Conservation (phyloP, 208 protist species). For the Leishmania gerbilli region DNA sequence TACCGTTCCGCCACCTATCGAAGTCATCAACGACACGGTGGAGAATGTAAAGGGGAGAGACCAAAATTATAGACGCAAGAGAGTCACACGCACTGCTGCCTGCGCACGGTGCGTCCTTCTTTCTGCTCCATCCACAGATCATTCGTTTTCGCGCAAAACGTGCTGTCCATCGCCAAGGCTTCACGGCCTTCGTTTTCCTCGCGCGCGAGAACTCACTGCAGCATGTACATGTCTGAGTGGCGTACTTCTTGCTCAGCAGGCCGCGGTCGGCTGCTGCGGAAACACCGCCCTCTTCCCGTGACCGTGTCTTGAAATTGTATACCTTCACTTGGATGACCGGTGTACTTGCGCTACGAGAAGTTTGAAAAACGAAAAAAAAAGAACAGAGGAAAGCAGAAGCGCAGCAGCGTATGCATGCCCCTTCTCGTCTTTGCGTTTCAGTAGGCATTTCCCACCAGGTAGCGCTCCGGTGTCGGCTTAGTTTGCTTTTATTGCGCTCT, state of each 20-base stretch:
- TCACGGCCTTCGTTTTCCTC: neutral
- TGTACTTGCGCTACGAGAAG: neutral
- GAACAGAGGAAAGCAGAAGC: neutral
- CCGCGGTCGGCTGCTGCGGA: neutral
- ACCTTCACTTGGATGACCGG: neutral
- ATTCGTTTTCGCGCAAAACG: neutral
- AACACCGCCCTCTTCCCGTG: neutral
- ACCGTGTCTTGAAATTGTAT: neutral
- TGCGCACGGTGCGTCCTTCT: neutral
- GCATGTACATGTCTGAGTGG: neutral
- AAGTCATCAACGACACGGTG: slow-evolving; percentile 18
- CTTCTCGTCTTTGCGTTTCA: neutral
- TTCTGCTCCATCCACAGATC: neutral
- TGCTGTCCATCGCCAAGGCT: neutral
- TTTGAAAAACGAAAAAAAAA: neutral
- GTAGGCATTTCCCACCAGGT: neutral
- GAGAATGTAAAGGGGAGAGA: slow-evolving; percentile 12
- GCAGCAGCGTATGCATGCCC: neutral
- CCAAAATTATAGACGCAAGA: neutral
- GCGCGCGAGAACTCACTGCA: neutral
- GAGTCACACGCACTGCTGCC: neutral
- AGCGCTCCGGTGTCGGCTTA: neutral
- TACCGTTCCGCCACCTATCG: slow-evolving; percentile 8
- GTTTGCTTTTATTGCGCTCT: slow-evolving; percentile 18
- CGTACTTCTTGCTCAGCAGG: neutral